A percentile compares a stretch with the other conserved stretches of the same genome.
phyloP scores from a whole-genome alignment of 345 rosid species.

The Lumnitzera littorea region DNA sequence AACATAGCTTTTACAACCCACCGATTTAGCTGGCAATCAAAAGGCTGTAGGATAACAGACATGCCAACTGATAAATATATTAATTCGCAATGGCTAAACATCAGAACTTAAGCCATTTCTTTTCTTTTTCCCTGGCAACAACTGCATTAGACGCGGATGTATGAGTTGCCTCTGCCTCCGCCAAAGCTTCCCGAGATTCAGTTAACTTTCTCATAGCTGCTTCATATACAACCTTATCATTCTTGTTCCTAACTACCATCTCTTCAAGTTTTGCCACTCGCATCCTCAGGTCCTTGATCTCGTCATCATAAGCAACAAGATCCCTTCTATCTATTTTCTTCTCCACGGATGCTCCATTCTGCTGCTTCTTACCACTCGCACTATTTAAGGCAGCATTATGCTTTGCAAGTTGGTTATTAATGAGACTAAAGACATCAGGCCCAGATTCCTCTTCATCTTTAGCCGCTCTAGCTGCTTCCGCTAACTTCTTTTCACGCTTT shows the following conservation, averaged over 20 bases:
- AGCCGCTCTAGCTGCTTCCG: constrained; percentile 60
- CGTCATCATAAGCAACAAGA: constrained; percentile 67
- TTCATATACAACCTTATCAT: constrained; percentile 66
- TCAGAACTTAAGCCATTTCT: constrained; percentile 91
- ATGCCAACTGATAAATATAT: not conserved
- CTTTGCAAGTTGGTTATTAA: constrained; percentile 54
- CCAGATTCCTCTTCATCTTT: constrained; percentile 46
- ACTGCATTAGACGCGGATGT: constrained; percentile 65
- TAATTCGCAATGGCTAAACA: not conserved
- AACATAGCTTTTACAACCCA: not conserved
- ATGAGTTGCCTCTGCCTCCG: constrained; percentile 61
- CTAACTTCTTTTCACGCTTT: constrained; percentile 77
- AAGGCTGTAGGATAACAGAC: not conserved
- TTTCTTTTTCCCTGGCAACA: constrained; percentile 72
- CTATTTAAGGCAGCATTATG: constrained; percentile 30
- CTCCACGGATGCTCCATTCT: constrained; percentile 38
- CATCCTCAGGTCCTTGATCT: constrained; percentile 53
- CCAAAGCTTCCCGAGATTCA: constrained; percentile 54
- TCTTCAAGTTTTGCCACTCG: constrained; percentile 64
- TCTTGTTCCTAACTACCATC: constrained; percentile 70
- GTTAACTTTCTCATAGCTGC: constrained; percentile 71
- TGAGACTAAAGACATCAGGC: constrained; percentile 76
- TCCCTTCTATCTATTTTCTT: constrained; percentile 58
- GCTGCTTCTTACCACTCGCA: constrained; percentile 30
- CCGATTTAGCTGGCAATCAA: too few relatives aligned